These are phyloP conservation scores for Backusella liffmaniae DNA, from an alignment of 192 early-diverging fungal species.

Conservation along the genomic window DNA sequence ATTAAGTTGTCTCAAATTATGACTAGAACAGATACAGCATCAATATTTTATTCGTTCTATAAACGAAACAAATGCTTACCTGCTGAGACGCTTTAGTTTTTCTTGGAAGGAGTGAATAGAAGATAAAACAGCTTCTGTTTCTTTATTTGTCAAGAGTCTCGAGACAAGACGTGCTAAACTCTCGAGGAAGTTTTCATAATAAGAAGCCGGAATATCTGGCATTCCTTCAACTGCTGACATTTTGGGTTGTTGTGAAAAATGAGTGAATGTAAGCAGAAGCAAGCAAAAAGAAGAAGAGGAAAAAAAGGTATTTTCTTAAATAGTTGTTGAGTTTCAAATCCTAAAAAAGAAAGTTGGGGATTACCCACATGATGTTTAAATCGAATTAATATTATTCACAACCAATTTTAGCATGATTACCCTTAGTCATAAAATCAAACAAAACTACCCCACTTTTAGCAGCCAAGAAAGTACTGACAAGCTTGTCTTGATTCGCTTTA, in stretches of 20 bases:
- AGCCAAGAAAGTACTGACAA: neutral
- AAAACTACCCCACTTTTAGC: neutral
- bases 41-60: neutral
- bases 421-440: neutral
- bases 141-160: conserved; percentile 62
- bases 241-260: neutral
- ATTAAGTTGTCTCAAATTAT: conserved; percentile 41
- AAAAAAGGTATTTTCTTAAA: neutral
- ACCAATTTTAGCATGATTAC: neutral
- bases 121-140: conserved; percentile 58
- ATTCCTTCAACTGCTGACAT: neutral
- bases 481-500: neutral
- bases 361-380: neutral
- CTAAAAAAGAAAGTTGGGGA: conserved; percentile 5
- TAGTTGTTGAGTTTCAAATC: conserved; percentile 3
- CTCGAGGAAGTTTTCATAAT: conserved; percentile 63
- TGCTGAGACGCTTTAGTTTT: conserved; percentile 64
- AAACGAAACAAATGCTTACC: conserved; percentile 25
- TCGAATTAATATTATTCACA: neutral
- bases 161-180: conserved; percentile 57
- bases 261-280: neutral
- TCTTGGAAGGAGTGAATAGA: conserved; percentile 62
- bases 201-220: conserved; percentile 32
- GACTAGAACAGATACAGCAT: conserved; percentile 24
- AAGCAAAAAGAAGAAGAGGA: neutral